Conservation (phyloP, 805 yeast genomes). For the Lipomyces starkeyi region DNA sequence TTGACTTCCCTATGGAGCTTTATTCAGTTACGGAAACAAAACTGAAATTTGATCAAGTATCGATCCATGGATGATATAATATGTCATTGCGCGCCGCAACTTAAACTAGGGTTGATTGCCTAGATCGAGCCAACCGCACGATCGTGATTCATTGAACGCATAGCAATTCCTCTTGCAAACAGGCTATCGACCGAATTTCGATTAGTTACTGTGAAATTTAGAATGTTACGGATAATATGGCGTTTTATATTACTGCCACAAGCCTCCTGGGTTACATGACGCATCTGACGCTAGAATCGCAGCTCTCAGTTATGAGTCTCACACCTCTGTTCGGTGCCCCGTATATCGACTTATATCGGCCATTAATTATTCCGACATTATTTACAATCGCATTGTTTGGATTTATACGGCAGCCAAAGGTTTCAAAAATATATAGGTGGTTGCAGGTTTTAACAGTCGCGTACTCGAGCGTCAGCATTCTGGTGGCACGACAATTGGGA, state of each 20-base stretch:
- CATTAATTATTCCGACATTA: constrained; percentile 10
- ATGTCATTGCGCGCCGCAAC: too few species aligned
- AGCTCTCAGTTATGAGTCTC: constrained; percentile 13
- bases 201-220: too few species aligned
- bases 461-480: constrained; percentile 7
- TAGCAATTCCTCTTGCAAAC: too few species aligned
- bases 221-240: too few species aligned
- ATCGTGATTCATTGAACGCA: too few species aligned
- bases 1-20: too few species aligned
- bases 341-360: constrained; percentile 17
- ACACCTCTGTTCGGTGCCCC: constrained; percentile 26
- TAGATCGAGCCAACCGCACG: too few species aligned
- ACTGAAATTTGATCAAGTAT: too few species aligned
- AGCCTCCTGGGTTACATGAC: constrained; percentile 19
- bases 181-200: too few species aligned
- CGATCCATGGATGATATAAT: too few species aligned
- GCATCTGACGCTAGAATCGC: constrained; percentile 20
- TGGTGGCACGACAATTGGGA: constrained; percentile 11
- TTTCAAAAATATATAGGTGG: not conserved
- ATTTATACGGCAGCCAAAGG: constrained; percentile 8
- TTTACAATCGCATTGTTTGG: constrained; percentile 12
- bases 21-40: too few species aligned
- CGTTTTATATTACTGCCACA: not conserved
- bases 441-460: constrained; percentile 10
- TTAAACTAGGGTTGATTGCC: too few species aligned